These are phyloP conservation scores for Didymella exigua DNA, from an alignment of 2,329 filamentous ascomycete genomes.

Conservation along the genomic window DNA sequence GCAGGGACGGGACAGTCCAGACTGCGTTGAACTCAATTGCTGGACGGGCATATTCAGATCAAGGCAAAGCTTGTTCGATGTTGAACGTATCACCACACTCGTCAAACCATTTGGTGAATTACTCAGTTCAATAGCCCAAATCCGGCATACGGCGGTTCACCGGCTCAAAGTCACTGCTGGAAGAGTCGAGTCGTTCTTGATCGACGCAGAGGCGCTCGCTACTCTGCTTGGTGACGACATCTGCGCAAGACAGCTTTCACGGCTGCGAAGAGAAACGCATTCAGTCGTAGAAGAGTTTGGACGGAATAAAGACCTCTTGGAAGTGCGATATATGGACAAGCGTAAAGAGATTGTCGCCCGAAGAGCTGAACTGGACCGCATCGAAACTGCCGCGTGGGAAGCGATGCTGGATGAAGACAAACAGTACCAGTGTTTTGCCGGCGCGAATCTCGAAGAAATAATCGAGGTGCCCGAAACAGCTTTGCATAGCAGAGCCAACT, in stretches of 20 bases:
- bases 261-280: not conserved
- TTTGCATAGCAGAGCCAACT: not conserved
- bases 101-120: not conserved
- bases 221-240: not conserved
- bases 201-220: constrained; percentile 1
- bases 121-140: not conserved
- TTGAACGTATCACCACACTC: not conserved
- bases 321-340: not conserved
- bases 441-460: not conserved
- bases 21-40: constrained; percentile 1
- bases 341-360: not conserved
- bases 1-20: not conserved
- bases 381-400: not conserved
- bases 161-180: not conserved
- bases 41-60: not conserved
- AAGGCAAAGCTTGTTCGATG: not conserved
- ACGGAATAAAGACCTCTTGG: constrained; percentile 2
- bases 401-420: not conserved
- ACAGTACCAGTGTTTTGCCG: constrained; percentile 1
- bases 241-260: not conserved
- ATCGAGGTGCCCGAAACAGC: not conserved
- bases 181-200: not conserved
- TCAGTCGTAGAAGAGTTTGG: constrained; percentile 1
- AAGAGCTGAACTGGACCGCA: constrained; percentile 1
- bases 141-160: not conserved